These are phyloP conservation scores for Sclerotinia borealis DNA, from an alignment of 2,329 filamentous ascomycete species.

Conservation along the genomic window DNA sequence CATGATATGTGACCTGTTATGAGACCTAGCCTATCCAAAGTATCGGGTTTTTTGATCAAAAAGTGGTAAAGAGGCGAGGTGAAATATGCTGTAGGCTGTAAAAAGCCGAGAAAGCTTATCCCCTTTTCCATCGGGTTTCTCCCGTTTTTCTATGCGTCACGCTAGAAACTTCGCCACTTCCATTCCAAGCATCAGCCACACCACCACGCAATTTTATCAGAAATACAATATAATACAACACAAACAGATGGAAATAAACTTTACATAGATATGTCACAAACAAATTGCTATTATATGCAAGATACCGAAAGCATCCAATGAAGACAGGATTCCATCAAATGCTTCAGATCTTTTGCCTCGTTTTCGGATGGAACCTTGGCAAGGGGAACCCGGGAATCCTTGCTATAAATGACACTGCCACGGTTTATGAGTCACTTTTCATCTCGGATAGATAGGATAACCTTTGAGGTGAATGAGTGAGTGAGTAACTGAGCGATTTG, in stretches of 20 bases:
- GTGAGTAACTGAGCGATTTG: too few species aligned
- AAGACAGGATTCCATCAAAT: not conserved
- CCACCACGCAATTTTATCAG: not conserved
- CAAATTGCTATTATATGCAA: not conserved
- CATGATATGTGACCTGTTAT: too few species aligned
- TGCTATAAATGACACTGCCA: not conserved
- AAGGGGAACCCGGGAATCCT: conserved; percentile 7
- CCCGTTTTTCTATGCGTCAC: not conserved
- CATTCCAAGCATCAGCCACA: not conserved
- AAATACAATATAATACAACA: not conserved
- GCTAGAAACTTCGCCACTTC: not conserved
- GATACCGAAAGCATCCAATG: not conserved
- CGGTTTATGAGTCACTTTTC: not conserved
- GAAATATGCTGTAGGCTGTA: not conserved
- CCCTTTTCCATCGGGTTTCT: not conserved
- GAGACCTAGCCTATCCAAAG: not conserved
- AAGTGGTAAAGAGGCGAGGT: not conserved
- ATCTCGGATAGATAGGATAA: not conserved
- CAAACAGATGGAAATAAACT: not conserved
- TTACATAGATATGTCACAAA: not conserved
- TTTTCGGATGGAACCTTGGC: not conserved
- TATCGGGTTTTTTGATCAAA: not conserved
- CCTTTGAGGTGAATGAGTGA: not conserved
- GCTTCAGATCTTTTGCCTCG: not conserved
- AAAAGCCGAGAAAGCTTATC: not conserved